A percentile compares a stretch with the other conserved stretches of the same genome.
Conservation (phyloP, 1,284 basidiomycete species). For the Cryptococcus deneoformans region DNA sequence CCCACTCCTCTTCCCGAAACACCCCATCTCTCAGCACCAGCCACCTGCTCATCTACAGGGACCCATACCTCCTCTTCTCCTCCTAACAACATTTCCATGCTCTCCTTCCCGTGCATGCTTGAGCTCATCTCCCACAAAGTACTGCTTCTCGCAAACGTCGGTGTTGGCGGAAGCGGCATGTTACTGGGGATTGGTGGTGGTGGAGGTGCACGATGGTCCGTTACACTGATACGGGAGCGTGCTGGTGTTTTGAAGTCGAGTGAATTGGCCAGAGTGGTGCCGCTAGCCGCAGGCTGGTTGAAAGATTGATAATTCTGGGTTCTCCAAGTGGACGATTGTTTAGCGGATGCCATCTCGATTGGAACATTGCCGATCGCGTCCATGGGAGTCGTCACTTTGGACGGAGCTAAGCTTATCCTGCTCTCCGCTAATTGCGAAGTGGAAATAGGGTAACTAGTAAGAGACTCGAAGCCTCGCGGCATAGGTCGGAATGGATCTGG, state of each 20-base stretch:
- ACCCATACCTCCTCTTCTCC: constrained; percentile 30
- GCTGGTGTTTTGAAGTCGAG: constrained; percentile 11
- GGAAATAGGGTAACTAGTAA: constrained; percentile 29
- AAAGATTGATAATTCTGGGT: constrained; percentile 26
- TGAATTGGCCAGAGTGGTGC: not conserved
- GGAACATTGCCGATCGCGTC: constrained; percentile 8
- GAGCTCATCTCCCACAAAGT: constrained; percentile 19
- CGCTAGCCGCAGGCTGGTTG: not conserved
- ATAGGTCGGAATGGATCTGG: constrained; percentile 32
- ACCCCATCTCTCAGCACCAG: constrained; percentile 27
- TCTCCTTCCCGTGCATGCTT: constrained; percentile 18
- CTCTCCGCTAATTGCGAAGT: constrained; percentile 12
- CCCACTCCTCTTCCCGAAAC: constrained; percentile 23
- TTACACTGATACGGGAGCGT: not conserved
- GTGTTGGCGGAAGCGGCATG: constrained; percentile 39
- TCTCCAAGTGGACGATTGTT: constrained; percentile 25
- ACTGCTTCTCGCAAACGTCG: constrained; percentile 20
- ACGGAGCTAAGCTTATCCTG: constrained; percentile 7
- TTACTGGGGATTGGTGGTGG: constrained; percentile 32
- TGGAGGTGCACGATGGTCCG: constrained; percentile 23
- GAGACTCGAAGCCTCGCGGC: constrained; percentile 27
- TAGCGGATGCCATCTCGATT: constrained; percentile 10
- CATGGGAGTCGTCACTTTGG: not conserved
- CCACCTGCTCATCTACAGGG: constrained; percentile 18
- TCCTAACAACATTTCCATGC: constrained; percentile 31